phyloP scores from a whole-genome alignment of 208 protist genomes.

The Crithidia fasciculata region DNA sequence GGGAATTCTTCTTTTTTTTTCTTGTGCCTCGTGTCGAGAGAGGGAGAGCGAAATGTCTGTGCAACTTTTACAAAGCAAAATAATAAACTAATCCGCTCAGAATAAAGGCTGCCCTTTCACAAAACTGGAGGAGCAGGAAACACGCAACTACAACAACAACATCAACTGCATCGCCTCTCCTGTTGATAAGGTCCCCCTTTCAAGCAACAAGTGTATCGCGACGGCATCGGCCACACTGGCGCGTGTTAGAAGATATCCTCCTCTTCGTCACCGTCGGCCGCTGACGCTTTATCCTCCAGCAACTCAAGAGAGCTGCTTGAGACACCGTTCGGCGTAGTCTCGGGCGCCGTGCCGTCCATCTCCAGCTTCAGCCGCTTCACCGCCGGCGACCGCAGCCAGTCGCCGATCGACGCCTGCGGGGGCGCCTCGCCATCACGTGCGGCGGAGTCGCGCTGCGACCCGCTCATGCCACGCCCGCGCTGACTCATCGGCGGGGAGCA shows the following conservation, averaged over 20 bases:
- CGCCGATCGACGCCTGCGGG: neutral
- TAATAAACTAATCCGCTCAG: no score
- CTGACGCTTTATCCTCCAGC: neutral
- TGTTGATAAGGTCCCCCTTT: no score
- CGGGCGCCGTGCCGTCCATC: neutral
- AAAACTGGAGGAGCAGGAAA: constrained; percentile 1
- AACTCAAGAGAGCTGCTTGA: constrained; percentile 5
- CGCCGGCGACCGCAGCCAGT: constrained; percentile 13
- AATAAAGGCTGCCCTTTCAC: no score
- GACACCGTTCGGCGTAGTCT: neutral
- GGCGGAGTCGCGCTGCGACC: constrained; percentile 16
- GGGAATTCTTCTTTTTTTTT: no score
- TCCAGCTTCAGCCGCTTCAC: constrained; percentile 28
- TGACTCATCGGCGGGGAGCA: constrained; percentile 20
- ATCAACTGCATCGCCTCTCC: neutral
- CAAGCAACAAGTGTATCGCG: neutral
- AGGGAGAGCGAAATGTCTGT: no score
- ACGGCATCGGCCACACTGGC: neutral
- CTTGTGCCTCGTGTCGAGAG: no score
- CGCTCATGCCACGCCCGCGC: neutral
- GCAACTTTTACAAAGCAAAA: no score
- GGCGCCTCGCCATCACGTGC: constrained; percentile 4
- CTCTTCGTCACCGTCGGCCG: constrained; percentile 14
- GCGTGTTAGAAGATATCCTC: constrained; percentile 10
- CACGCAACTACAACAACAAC: constrained; percentile 1